Conservation (phyloP, 768 basidiomycete genomes). For the Kwoniella dejecticola region DNA sequence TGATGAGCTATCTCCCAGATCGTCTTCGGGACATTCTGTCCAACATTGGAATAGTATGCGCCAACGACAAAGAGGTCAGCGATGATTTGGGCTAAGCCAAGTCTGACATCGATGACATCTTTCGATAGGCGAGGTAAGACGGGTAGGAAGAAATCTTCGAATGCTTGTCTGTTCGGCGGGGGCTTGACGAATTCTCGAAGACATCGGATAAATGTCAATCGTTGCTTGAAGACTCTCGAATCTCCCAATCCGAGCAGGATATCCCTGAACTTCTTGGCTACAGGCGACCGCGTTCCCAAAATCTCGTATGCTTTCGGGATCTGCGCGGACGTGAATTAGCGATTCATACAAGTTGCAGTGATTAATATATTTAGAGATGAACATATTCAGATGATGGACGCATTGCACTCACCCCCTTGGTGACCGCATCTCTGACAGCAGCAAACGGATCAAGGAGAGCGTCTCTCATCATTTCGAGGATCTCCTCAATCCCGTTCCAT, state of each 20-base stretch:
- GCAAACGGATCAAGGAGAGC: conserved; percentile 77
- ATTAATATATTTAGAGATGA: no score
- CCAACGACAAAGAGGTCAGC: conserved; percentile 56
- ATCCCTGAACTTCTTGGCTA: conserved; percentile 36
- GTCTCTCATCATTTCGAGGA: conserved; percentile 63
- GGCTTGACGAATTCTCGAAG: conserved; percentile 65
- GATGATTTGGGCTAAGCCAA: conserved; percentile 76
- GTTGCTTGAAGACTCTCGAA: conserved; percentile 59
- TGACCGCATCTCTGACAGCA: conserved; percentile 78
- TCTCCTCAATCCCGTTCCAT: conserved; percentile 58
- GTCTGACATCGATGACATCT: conserved; percentile 84
- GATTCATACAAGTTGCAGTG: no score
- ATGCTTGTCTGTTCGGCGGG: conserved; percentile 59
- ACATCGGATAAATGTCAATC: conserved; percentile 77
- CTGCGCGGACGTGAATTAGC: conserved; percentile 10
- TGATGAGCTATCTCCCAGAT: conserved; percentile 30
- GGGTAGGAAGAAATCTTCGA: conserved; percentile 60
- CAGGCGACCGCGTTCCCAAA: conserved; percentile 33
- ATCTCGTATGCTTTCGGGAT: conserved; percentile 44
- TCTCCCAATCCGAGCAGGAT: conserved; percentile 59
- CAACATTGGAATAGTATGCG: conserved; percentile 36
- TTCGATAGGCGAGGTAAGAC: conserved; percentile 63
- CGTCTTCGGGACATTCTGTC: conserved; percentile 19
- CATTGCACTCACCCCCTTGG: conserved; percentile 62
- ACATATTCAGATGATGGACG: not conserved